These are phyloP conservation scores for Fusarium heterosporum DNA, from an alignment of 2,329 filamentous ascomycete genomes.

Conservation along the genomic window DNA sequence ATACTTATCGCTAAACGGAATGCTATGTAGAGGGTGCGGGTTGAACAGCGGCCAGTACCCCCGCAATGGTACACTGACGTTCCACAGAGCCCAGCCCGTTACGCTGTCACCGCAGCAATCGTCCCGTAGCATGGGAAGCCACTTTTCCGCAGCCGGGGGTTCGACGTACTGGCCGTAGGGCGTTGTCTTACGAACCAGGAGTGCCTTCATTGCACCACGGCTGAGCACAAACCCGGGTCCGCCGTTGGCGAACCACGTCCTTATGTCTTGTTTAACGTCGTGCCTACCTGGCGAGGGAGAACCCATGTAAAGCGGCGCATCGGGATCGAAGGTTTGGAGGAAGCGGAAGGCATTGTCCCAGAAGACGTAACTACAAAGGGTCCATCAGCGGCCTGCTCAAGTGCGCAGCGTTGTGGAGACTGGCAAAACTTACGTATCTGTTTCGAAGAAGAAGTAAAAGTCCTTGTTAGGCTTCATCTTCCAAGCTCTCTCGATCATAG, in stretches of 20 bases:
- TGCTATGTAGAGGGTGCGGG: slow-evolving; percentile 61
- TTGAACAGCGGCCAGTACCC: slow-evolving; percentile 64
- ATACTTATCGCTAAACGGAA: slow-evolving; percentile 59
- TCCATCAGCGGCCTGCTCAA: slow-evolving; percentile 6
- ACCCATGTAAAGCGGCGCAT: slow-evolving; percentile 60
- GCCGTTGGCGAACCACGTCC: slow-evolving; percentile 62
- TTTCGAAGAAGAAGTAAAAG: slow-evolving; percentile 69
- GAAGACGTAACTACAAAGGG: slow-evolving; percentile 43
- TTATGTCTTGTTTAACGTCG: slow-evolving; percentile 47
- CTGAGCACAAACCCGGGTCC: slow-evolving; percentile 62
- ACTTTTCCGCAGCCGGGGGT: slow-evolving; percentile 53
- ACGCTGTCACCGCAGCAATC: slow-evolving; percentile 67
- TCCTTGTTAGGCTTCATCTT: slow-evolving; percentile 59
- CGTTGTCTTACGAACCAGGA: slow-evolving; percentile 50
- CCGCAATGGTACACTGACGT: slow-evolving; percentile 58
- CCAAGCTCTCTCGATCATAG: slow-evolving; percentile 65
- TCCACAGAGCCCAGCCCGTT: slow-evolving; percentile 60
- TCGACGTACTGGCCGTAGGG: slow-evolving; percentile 55
- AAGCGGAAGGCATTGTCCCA: slow-evolving; percentile 61
- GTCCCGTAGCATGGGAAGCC: slow-evolving; percentile 55
- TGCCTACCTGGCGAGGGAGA: slow-evolving; percentile 58
- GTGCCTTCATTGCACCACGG: slow-evolving; percentile 57
- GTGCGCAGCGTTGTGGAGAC: background rate
- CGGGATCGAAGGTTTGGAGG: slow-evolving; percentile 61
- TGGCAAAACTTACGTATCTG: slow-evolving; percentile 60